Base-by-base conservation (phyloP, 2,329 filamentous ascomycete genomes). In the Sporothrix luriei region DNA sequence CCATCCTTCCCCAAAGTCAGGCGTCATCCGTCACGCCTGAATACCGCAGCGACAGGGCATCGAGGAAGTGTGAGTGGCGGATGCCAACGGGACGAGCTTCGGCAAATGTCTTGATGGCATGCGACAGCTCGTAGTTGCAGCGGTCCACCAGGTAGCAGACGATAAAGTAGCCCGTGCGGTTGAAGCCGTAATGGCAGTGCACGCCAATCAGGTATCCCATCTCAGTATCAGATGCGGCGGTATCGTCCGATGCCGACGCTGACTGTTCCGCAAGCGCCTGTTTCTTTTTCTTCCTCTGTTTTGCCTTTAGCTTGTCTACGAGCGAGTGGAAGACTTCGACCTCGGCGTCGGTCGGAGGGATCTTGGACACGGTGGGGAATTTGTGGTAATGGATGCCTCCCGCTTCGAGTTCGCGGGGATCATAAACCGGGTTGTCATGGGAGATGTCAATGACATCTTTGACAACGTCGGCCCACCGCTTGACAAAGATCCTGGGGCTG, bases 101-200 rank as follows among this genome's bases (percentile, higher is more conserved):
- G 21, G 88, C 88, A 80, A 98, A 98, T 71, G 88, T 85, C 67
- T 92, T 88, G 71, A 98, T 88, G 0, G 94, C 94, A 68, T 90
- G 88, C 75, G 91, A 86, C 1, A 97, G 86, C 26, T 82, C 82
- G 75, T 87, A 94, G 0, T 87, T 89, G 74, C 91, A 86, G 61
- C 88, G 84, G 80, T 97, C 93, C 16, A 97, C 90, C n/a, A 98
- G 82, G 76, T 97, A 98, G 76, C 90, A 93, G 43, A 92, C 90
- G 66, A 98, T 88, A 76, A 97, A 91, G 78, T 94, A 97, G 0
- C 94, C 94, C 0, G 94, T 97, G 26, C 94, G 87, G 78, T 98
- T 97, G 81, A 96, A 97, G 0, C 94, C 94, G 75, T 97, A 97
- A 76, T 98, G 94, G 76, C 94, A 98, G 78, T 98, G 94, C 0